Percentiles rank a stretch among this genome's conserved stretches.
Evolutionary conservation across 2,329 filamentous ascomycete genomes (phyloP).

Genomic region (Phyllachora maydis): DNA sequence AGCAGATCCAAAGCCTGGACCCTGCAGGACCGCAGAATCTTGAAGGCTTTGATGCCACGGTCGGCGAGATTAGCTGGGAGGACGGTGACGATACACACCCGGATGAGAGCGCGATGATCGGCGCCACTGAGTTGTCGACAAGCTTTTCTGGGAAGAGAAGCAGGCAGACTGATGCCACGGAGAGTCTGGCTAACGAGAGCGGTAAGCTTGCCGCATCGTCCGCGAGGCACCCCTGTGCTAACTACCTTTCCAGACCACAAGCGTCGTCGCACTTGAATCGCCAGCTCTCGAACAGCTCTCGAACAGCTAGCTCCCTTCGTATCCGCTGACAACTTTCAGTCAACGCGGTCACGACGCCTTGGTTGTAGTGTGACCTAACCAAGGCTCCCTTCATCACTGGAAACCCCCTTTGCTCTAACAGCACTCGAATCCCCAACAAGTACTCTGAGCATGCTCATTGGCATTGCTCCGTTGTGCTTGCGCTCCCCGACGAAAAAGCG

Average conservation of each 20-base stretch:
- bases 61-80: slow-evolving; percentile 16
- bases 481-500: no score
- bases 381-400: no score
- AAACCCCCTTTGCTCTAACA: no score
- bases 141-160: slow-evolving; percentile 11
- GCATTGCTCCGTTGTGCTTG: no score
- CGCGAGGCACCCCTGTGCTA: slow-evolving; percentile 1
- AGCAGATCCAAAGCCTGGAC: slow-evolving; percentile 8
- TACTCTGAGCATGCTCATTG: no score
- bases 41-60: slow-evolving; percentile 2
- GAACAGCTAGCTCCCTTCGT: no score
- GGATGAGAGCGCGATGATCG: slow-evolving; percentile 4
- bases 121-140: slow-evolving; percentile 8
- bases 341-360: no score
- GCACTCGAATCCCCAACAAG: no score
- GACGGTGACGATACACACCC: slow-evolving; percentile 13
- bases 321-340: no score
- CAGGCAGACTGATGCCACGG: slow-evolving; percentile 8
- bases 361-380: no score
- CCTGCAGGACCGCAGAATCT: slow-evolving; percentile 3
- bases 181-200: slow-evolving; percentile 8
- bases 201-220: slow-evolving; percentile 5
- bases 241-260: slow-evolving; percentile 6
- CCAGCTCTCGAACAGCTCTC: no score
- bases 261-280: slow-evolving; percentile 9